A percentile compares a stretch with the other conserved stretches of the same genome.
These are phyloP conservation scores for Colletotrichum truncatum DNA, from an alignment of 2,329 filamentous ascomycete genomes.

Conservation along the genomic window DNA sequence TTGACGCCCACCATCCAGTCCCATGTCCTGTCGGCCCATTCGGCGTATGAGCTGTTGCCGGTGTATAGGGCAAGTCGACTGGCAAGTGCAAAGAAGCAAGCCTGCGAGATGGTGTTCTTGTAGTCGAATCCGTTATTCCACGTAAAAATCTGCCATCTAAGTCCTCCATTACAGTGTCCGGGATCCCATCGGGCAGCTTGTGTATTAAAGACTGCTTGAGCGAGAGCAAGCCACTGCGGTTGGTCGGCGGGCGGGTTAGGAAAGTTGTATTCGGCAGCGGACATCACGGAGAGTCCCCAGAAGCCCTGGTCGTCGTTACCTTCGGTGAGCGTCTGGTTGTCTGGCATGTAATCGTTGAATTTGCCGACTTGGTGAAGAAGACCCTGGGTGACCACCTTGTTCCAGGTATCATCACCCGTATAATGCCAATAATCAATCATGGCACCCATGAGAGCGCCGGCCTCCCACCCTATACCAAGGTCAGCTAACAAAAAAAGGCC, in stretches of 20 bases:
- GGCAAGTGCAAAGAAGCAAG: constrained; percentile 69
- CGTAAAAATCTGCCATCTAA: constrained; percentile 86
- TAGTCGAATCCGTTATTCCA: constrained; percentile 87
- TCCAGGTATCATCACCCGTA: constrained; percentile 78
- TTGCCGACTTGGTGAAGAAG: constrained; percentile 80
- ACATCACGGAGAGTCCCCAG: constrained; percentile 77
- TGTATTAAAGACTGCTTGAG: constrained; percentile 83
- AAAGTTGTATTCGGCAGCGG: constrained; percentile 75
- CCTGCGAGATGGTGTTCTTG: constrained; percentile 74
- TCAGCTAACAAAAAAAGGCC: neutral
- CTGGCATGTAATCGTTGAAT: constrained; percentile 80
- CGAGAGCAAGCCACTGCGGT: constrained; percentile 76
- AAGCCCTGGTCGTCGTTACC: constrained; percentile 83
- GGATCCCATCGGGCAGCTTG: constrained; percentile 79
- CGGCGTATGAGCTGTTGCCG: constrained; percentile 77
- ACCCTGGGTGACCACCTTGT: constrained; percentile 71
- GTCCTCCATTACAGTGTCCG: constrained; percentile 74
- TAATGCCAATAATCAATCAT: constrained; percentile 89
- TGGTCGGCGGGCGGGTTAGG: constrained; percentile 64
- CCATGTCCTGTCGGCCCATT: constrained; percentile 81
- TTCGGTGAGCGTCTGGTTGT: constrained; percentile 73
- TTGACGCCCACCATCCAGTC: constrained; percentile 70
- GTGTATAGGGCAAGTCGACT: constrained; percentile 81
- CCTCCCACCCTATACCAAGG: constrained; percentile 70
- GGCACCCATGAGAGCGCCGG: constrained; percentile 75